Conservation (phyloP, 208 protist species). For the Leishmania mexicana region DNA sequence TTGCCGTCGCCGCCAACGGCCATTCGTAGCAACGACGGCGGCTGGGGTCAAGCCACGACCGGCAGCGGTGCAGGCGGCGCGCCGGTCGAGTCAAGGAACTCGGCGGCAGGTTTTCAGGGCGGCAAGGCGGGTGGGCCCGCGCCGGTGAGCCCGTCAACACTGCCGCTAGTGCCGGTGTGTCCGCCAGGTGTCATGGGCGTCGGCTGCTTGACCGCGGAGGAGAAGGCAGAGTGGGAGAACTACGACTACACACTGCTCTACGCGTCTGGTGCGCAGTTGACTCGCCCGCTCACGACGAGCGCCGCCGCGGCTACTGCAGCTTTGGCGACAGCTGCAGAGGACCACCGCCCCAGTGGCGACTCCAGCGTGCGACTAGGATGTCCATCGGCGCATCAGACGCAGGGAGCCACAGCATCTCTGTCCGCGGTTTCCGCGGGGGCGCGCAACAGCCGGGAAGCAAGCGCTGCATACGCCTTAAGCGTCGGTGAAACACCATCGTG, state of each 20-base stretch:
- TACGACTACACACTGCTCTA: slow-evolving; percentile 36
- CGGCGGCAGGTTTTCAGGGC: not conserved
- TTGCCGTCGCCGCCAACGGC: slow-evolving; percentile 1
- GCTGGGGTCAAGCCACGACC: not conserved
- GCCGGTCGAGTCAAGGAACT: not conserved
- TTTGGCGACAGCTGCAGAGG: not conserved
- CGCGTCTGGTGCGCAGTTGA: slow-evolving; percentile 6
- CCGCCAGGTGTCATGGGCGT: slow-evolving; percentile 33
- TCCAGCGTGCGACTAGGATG: not conserved
- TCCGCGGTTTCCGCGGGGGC: not conserved
- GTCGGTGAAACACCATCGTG: not conserved
- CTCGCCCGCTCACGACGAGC: not conserved
- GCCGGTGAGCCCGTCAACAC: not conserved
- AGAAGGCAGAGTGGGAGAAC: slow-evolving; percentile 31
- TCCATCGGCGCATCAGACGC: not conserved
- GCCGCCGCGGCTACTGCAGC: slow-evolving; percentile 5
- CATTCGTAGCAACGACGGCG: not conserved
- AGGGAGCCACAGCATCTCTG: not conserved
- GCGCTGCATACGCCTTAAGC: not conserved
- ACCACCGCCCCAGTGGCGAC: not conserved
- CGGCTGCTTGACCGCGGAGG: slow-evolving; percentile 26
- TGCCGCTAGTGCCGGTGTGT: not conserved
- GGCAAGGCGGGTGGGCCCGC: not conserved
- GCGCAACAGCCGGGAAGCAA: not conserved
- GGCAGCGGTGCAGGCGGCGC: not conserved